Evolutionary conservation across 495 filamentous ascomycete species (phyloP), one percentile per base, ranked within the genome.

Genomic region (Trichoderma orchidacearum): DNA sequence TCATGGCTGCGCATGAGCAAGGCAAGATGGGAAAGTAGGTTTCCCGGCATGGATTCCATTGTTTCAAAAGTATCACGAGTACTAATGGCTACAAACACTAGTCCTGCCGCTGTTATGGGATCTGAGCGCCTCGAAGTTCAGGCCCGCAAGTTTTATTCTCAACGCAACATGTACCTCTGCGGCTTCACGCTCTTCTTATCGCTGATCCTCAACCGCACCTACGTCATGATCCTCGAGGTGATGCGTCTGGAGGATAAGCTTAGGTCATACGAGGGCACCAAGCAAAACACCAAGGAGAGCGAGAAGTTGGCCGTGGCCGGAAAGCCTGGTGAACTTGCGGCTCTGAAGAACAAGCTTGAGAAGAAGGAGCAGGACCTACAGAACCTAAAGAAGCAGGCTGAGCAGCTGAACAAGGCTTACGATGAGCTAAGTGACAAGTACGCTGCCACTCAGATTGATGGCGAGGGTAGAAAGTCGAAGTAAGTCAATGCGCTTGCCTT

Each of bases 91-190:
- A 18, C 30, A 51, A n/a, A 9, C 8, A 27, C 30, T 45, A 73
- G 73, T 61, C 83, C 81, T 61, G 81, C 83, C 51, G 81, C 85
- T 53, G 78, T 94, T 34, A 84, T 85, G 68, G 87, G 94, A 53
- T 85, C 86, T 70, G 93, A 95, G 68, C 90, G 93, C 60, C 89
- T 94, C 82, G 93, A 98, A 73, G 90, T 96, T 17, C 93, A 98
- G 71, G 93, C 93, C 58, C 91, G 93, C 78, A 97, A 97, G 72
- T 98, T 98, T 79, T 98, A 98, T 82, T 95, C 91, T 58, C 91
- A 98, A 75, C 92, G 93, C 67, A 98, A 98, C 82, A 96, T 98
- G 94, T 98, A 98, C 76, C 90, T 98, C 56, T 97, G 94, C 74
- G 93, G 93, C 63, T 98, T 98, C 78, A 98, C 93, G 0, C 86